These are phyloP conservation scores for Penstemon barbatus DNA, from an alignment of 257 asterid species.

Conservation along the genomic window DNA sequence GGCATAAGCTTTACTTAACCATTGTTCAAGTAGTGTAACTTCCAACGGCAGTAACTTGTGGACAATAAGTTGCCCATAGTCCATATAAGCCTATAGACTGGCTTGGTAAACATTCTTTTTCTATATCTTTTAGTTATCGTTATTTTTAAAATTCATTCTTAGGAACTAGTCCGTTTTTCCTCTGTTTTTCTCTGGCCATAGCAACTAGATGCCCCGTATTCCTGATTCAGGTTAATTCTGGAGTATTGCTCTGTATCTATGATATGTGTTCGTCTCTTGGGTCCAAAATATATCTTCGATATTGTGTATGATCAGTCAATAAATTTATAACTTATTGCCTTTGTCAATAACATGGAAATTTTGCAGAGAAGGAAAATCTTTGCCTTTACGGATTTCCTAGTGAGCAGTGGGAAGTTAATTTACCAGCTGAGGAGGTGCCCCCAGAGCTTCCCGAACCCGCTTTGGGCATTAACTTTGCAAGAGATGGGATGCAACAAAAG, in stretches of 20 bases:
- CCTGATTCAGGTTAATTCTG: conserved; percentile 7
- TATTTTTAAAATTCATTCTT: conserved; percentile 7
- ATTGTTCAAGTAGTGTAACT: background rate
- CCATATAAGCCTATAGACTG: conserved; percentile 15
- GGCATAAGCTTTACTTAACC: conserved; percentile 6
- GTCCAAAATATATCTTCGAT: background rate
- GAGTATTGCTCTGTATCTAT: background rate
- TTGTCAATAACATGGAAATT: conserved; percentile 21
- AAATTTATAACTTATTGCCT: conserved; percentile 7
- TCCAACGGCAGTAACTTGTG: no score
- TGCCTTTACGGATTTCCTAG: conserved; percentile 75
- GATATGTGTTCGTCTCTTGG: background rate
- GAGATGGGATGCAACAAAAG: conserved; percentile 80
- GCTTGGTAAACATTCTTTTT: background rate
- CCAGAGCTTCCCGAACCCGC: conserved; percentile 89
- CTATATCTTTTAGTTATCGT: background rate
- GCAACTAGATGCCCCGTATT: background rate
- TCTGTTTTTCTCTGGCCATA: conserved; percentile 12
- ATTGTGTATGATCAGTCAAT: conserved; percentile 14
- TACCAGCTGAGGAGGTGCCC: conserved; percentile 87
- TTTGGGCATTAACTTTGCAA: conserved; percentile 77
- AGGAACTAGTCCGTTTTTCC: background rate
- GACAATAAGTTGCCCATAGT: background rate
- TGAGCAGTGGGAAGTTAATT: conserved; percentile 74
- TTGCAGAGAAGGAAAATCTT: conserved; percentile 75